These are phyloP conservation scores for Yueomyces sp. DNA, from an alignment of 1,139 yeast species.

Conservation along the genomic window DNA sequence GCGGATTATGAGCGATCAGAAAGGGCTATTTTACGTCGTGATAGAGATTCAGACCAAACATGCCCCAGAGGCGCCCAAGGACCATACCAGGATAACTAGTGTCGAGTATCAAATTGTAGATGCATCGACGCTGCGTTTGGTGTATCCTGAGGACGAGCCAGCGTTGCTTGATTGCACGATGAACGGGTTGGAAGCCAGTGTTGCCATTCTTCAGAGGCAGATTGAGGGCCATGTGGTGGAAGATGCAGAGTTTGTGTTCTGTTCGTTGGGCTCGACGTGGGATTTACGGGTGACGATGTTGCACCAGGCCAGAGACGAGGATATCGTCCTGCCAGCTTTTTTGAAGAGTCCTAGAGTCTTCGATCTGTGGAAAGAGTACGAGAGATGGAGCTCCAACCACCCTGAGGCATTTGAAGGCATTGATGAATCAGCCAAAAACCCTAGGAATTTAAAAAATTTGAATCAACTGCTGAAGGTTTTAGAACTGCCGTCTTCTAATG, in stretches of 20 bases:
- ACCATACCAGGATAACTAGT: constrained; percentile 14
- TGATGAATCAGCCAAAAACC: not conserved
- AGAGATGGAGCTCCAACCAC: constrained; percentile 57
- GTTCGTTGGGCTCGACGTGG: constrained; percentile 51
- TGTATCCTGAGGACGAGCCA: constrained; percentile 4
- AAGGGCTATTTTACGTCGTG: constrained; percentile 17
- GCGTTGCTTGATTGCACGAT: constrained; percentile 24
- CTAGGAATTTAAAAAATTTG: constrained; percentile 7
- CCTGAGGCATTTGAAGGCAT: constrained; percentile 5
- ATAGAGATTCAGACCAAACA: constrained; percentile 19
- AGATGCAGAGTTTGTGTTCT: constrained; percentile 48
- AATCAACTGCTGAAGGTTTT: constrained; percentile 8
- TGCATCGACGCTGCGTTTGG: constrained; percentile 9
- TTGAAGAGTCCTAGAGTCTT: constrained; percentile 66
- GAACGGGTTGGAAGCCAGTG: constrained; percentile 44
- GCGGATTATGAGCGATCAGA: not conserved
- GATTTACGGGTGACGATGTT: constrained; percentile 66
- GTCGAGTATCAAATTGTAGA: constrained; percentile 17
- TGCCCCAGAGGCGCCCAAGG: constrained; percentile 19
- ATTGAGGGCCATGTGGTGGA: constrained; percentile 21
- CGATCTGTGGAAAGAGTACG: constrained; percentile 62
- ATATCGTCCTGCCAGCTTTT: constrained; percentile 58
- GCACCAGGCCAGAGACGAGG: constrained; percentile 71
- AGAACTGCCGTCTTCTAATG: constrained; percentile 4
- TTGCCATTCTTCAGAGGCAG: constrained; percentile 37